Conservation (phyloP, 1,284 basidiomycete species). For the Leccinum angustisporum region DNA sequence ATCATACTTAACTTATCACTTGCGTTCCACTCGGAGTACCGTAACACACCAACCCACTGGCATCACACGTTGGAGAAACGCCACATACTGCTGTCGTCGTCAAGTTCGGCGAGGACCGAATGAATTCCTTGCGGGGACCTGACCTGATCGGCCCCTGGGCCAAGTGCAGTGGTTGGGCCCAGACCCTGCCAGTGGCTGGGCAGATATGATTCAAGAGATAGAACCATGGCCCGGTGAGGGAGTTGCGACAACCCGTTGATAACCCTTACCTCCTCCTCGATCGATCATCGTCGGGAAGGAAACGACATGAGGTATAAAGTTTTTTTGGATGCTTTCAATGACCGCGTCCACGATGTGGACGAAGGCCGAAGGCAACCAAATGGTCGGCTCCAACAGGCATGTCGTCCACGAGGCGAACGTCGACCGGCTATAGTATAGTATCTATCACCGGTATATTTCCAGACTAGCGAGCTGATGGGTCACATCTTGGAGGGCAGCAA, state of each 20-base stretch:
- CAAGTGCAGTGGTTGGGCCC: neutral
- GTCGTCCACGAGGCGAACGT: conserved; percentile 15
- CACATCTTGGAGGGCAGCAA: neutral
- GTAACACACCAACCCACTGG: neutral
- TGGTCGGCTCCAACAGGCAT: conserved; percentile 11
- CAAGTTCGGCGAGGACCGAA: neutral
- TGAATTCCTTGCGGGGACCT: neutral
- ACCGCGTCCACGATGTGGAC: conserved; percentile 6
- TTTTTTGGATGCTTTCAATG: conserved; percentile 3
- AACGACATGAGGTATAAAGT: conserved; percentile 20
- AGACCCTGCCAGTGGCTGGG: no score
- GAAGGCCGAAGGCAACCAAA: neutral
- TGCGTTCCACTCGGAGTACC: neutral
- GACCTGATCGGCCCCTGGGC: neutral
- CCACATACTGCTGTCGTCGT: neutral
- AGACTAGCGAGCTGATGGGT: neutral
- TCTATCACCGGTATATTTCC: neutral
- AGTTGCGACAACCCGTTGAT: neutral
- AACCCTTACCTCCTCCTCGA: conserved; percentile 6
- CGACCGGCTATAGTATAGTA: neutral
- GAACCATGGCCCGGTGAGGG: neutral
- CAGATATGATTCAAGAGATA: neutral
- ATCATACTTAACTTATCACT: neutral
- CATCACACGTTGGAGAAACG: neutral
- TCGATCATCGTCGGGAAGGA: conserved; percentile 11